Evolutionary conservation across 1,284 basidiomycete species (phyloP), one percentile per base, ranked within the genome.

Genomic region (Boletellus dicymbophilus): DNA sequence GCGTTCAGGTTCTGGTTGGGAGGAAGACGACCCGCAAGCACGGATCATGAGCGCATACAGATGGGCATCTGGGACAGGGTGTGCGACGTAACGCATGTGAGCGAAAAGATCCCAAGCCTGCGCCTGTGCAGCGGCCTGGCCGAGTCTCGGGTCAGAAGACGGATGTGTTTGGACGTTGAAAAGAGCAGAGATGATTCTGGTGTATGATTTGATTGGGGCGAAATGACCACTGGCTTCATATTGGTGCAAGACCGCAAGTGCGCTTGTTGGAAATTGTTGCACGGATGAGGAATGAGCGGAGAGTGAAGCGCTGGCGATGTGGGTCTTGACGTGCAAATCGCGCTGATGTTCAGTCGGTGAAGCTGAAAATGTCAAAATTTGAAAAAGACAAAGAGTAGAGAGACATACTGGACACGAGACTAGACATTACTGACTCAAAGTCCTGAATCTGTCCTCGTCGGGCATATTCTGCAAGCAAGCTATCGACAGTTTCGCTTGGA

Each of bases 61-160:
- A 16, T 79, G 69, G 3, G 77, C 75, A 53, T 90, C 85, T 0
- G 96, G 95, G 3, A 75, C 72, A 0, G 93, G 85, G 63, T 99
- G 94, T 0, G 95, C 93, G 7, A 90, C 88, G 47, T 98, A 91
- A 46, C 97, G 91, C 92, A 98, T 97, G 67, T 98, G 95, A 3
- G 90, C 76, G 67, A 94, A 98, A 22, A 98, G 78, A 61, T 98
- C 93, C 93, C 93, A 97, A 1, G 91, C 94, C 52, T 91, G 84
- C 0, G 88, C 85, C 36, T 79, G 78, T 3, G 78, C 79, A 6
- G 58, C 66, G 2, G 64, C 42, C 37, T 50, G 54, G 25, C 65
- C 68, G 2, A 70, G 53, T 20, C 52, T 33, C 20, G 53, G 28
- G n/a, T 53, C 44, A 11, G 55, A 54, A 27, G 16, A 79, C 48